Evolutionary conservation across 2,329 filamentous ascomycete species (phyloP).

Genomic region (Fusarium sacchari): DNA sequence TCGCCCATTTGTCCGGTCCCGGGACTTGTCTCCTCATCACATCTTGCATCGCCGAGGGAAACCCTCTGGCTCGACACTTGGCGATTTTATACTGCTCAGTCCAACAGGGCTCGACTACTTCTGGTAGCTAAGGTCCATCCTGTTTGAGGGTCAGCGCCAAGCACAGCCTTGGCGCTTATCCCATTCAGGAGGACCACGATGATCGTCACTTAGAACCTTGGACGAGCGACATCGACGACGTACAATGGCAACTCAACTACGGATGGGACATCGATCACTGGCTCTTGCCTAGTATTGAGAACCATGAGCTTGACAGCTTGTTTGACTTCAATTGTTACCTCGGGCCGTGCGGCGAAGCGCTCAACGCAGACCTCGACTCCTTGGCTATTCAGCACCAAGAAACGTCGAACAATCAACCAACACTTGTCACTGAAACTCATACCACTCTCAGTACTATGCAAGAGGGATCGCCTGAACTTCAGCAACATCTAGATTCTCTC

Average conservation of each 20-base stretch:
- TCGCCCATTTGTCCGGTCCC: neutral
- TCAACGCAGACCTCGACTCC: neutral
- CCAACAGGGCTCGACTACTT: neutral
- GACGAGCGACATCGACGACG: neutral
- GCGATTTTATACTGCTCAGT: accelerated
- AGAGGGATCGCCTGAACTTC: accelerated
- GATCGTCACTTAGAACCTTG: neutral
- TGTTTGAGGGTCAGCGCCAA: neutral
- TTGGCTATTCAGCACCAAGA: neutral
- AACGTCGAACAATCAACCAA: neutral
- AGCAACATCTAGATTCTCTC: accelerated
- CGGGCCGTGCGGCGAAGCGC: accelerated
- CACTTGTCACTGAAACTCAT: neutral
- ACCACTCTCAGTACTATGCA: too few relatives aligned
- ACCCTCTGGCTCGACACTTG: too few relatives aligned
- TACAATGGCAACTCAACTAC: neutral
- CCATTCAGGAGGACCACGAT: neutral
- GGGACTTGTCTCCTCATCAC: neutral
- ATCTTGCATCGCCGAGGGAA: neutral
- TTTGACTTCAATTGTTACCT: neutral
- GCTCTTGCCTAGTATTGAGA: neutral
- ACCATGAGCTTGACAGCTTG: neutral
- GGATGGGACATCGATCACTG: accelerated
- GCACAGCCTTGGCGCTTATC: neutral
- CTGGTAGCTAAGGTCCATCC: neutral